Evolutionary conservation across 345 rosid species (phyloP).

Genomic region (Pistacia integerrima): DNA sequence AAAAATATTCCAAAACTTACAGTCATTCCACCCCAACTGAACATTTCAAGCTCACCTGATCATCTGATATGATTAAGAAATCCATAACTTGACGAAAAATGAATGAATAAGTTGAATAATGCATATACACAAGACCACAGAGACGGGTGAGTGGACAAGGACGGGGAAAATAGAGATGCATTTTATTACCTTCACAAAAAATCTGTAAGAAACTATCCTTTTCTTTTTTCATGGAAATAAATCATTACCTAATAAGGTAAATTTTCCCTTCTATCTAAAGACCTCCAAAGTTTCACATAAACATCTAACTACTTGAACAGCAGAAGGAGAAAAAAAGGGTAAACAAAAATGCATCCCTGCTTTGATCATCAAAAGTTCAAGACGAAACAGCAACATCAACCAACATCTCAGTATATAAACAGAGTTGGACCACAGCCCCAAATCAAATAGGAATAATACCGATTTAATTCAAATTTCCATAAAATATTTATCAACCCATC

Average conservation of each 20-base stretch:
- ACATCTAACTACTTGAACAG: neutral
- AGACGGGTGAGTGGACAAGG: neutral
- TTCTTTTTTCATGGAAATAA: neutral
- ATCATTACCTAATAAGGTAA: neutral
- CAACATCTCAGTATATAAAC: neutral
- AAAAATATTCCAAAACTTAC: neutral
- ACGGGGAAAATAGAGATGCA: neutral
- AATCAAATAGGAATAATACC: neutral
- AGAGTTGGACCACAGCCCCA: neutral
- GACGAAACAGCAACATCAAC: neutral
- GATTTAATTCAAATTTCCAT: neutral
- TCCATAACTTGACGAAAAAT: neutral
- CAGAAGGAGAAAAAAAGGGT: neutral
- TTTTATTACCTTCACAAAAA: neutral
- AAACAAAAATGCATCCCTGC: neutral
- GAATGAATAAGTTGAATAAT: neutral
- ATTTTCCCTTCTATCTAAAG: neutral
- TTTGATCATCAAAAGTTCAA: neutral
- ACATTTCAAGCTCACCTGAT: neutral
- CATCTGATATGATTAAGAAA: neutral
- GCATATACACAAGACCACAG: neutral
- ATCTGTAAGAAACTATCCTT: neutral
- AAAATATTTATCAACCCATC: neutral
- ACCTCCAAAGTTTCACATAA: constrained; percentile 11
- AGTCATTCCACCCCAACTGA: constrained; percentile 7